These are phyloP conservation scores for Cladorrhinum samala DNA, from an alignment of 495 filamentous ascomycete species.

Conservation along the genomic window DNA sequence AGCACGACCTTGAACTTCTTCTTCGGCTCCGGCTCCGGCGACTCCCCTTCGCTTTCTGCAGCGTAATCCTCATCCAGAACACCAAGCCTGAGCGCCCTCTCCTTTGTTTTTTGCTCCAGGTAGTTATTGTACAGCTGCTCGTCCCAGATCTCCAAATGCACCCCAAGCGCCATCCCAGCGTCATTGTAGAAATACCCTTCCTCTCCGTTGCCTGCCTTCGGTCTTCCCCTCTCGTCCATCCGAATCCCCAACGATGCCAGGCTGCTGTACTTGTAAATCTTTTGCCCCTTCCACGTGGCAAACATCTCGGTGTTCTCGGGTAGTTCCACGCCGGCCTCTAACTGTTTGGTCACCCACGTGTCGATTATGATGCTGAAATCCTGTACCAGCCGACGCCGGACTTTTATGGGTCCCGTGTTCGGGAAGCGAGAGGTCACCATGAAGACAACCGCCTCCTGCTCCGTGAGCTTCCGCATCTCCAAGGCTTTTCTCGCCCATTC, in stretches of 20 bases:
- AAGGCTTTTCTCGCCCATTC: conserved; percentile 19
- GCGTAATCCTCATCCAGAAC: neutral
- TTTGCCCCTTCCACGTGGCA: conserved; percentile 71
- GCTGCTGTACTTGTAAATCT: conserved; percentile 67
- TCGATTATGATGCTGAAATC: conserved; percentile 13
- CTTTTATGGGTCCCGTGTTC: conserved; percentile 7
- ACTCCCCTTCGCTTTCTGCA: neutral
- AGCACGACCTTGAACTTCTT: conserved; percentile 54
- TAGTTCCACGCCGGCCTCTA: neutral
- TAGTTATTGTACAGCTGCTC: conserved; percentile 50
- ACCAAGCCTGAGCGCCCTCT: conserved; percentile 21
- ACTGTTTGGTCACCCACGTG: conserved; percentile 13
- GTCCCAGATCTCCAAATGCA: conserved; percentile 72
- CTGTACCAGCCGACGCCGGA: conserved; percentile 14
- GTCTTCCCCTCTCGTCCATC: conserved; percentile 33
- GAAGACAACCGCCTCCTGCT: conserved; percentile 9
- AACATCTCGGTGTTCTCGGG: conserved; percentile 45
- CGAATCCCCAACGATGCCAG: conserved; percentile 59
- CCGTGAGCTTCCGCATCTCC: neutral
- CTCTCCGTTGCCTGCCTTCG: conserved; percentile 26
- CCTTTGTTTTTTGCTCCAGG: conserved; percentile 32
- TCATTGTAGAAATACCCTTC: conserved; percentile 28
- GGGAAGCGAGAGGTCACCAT: conserved; percentile 13
- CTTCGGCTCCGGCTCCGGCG: conserved; percentile 27
- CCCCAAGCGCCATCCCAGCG: conserved; percentile 11